Base-by-base conservation (phyloP, 371 early-diverging fungal species). In the Mucor velutinosus region DNA sequence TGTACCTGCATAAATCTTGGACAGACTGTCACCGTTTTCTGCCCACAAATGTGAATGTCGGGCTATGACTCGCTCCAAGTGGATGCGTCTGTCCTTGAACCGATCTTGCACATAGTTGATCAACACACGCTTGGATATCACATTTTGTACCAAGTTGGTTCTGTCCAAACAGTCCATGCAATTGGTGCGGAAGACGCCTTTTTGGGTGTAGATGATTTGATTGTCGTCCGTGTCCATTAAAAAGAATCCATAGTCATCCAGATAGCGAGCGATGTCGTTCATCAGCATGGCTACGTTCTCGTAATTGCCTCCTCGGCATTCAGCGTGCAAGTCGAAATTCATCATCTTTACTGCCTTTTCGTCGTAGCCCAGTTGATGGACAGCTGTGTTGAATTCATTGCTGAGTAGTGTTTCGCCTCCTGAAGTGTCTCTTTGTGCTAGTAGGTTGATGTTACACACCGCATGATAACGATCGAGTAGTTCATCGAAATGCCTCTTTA, bases 111-210 rank as follows among this genome's bases (percentile, higher is more conserved):
- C 27, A 71, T 77, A 86, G 27, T 70, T 60, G 10, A 69, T 56
- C 2, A 87, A 39, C 1, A 80, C 73, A n/a, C 62, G 59, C 14
- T 79, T 73, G 19, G 89, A 87, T 10, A 90, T 77, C 39, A 85
- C 87, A 63, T 82, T 87, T 69, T 90, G 90, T 7, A 89, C 89
- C n/a, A 90, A 81, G 43, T 90, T 90, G 30, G 90, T 90, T 21
- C 99, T 81, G 77, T 99, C 99, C 56, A 99, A 78, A 72, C 99
- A 99, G 77, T 99, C 99, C 71, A 99, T 81, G 72, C 99, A 99
- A 70, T 99, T 99, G 1, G 95, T 94, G 3, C 97, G 85, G 66
- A 95, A 88, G 1, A 94, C 90, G 7, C 96, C 97, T 4, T 84
- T 79, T 70, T 97, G 98, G 3, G 73, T 74, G 32, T 76, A 78